Evolutionary conservation across 2,329 filamentous ascomycete species (phyloP).

Genomic region (Diaporthe sp.): DNA sequence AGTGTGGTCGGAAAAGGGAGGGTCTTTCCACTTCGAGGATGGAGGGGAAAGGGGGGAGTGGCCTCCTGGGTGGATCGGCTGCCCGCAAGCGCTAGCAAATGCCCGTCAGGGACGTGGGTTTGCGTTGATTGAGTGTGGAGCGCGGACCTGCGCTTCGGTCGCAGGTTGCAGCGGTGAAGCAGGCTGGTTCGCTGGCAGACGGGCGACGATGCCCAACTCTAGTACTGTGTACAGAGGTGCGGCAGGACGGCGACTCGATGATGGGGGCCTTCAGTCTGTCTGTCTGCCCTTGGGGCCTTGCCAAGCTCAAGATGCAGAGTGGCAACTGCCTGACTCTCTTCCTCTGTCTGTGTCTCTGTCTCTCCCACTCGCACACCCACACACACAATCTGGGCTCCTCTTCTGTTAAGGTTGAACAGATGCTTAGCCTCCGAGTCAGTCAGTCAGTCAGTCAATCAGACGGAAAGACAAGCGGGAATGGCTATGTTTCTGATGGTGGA

Average conservation of each 20-base stretch:
- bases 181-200: not conserved
- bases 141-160: constrained; percentile 34
- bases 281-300: not conserved
- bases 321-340: not conserved
- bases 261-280: not conserved
- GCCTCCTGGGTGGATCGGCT: constrained; percentile 33
- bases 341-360: not conserved
- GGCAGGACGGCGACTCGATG: not conserved
- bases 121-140: constrained; percentile 23
- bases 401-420: constrained; percentile 10
- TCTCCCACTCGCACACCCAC: not conserved
- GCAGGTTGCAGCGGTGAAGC: constrained; percentile 38
- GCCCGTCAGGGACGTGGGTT: constrained; percentile 31
- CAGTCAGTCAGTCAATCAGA: not conserved
- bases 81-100: constrained; percentile 35
- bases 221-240: not conserved
- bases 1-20: constrained; percentile 37
- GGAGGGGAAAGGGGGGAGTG: constrained; percentile 39
- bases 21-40: constrained; percentile 36
- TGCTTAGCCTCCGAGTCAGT: constrained; percentile 2
- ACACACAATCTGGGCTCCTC: not conserved
- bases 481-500: constrained; percentile 12
- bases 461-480: not conserved
- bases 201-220: constrained; percentile 25
- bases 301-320: not conserved